These are phyloP conservation scores for Salix purpurea DNA, from an alignment of 345 rosid genomes.

Conservation along the genomic window DNA sequence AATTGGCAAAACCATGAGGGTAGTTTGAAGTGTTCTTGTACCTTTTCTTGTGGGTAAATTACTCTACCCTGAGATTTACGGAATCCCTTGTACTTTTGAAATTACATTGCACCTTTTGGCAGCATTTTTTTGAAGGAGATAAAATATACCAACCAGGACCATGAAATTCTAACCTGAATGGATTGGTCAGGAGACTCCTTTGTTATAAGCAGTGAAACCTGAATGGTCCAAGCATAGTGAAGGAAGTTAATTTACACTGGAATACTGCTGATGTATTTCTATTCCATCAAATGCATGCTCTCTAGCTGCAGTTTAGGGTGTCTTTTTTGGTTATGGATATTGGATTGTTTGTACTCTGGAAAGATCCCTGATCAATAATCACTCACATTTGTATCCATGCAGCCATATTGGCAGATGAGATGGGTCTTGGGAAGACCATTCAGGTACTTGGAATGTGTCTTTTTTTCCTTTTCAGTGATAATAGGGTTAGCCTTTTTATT, in stretches of 20 bases:
- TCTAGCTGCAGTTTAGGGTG: not conserved
- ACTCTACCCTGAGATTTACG: not conserved
- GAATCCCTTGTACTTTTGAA: not conserved
- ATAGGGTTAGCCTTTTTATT: not conserved
- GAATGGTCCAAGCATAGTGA: not conserved
- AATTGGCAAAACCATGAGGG: not conserved
- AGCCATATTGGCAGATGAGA: conserved; percentile 98
- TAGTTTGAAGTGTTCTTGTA: not conserved
- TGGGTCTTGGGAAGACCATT: conserved; percentile 98
- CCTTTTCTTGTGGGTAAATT: not conserved
- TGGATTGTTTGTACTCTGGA: conserved; percentile 3
- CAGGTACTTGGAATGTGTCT: conserved; percentile 50
- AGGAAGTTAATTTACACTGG: not conserved
- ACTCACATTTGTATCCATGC: conserved; percentile 34
- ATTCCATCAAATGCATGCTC: not conserved
- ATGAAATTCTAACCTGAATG: not conserved
- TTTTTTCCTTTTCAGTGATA: not conserved
- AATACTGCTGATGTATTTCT: not conserved
- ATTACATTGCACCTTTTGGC: not conserved
- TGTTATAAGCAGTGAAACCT: not conserved
- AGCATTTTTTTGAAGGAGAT: not conserved
- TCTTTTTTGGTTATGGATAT: not conserved
- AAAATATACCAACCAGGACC: not conserved
- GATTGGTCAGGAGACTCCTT: not conserved
- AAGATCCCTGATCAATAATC: conserved; percentile 10